Evolutionary conservation across 192 early-diverging fungal species (phyloP).

Genomic region (Entomortierella parvispora): DNA sequence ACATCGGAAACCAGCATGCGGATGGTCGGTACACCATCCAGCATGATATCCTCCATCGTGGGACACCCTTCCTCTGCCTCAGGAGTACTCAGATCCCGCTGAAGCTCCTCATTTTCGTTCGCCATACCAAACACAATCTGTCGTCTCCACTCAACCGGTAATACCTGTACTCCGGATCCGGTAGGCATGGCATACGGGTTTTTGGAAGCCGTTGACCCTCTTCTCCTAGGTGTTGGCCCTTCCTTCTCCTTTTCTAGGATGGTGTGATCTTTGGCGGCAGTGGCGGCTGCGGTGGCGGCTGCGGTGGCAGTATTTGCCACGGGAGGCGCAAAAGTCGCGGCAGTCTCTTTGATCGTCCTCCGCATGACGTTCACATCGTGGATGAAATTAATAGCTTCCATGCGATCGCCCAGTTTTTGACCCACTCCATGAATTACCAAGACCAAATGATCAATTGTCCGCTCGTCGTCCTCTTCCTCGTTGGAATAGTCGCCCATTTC

Average conservation of each 20-base stretch:
- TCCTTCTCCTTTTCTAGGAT: constrained; percentile 16
- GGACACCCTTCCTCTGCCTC: constrained; percentile 67
- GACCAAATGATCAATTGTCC: constrained; percentile 80
- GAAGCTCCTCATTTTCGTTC: constrained; percentile 62
- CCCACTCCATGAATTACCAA: constrained; percentile 91
- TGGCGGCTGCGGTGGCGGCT: too few relatives aligned
- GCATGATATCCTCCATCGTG: constrained; percentile 78
- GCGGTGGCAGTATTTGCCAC: constrained; percentile 26
- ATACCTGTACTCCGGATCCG: constrained; percentile 73
- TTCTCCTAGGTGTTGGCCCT: constrained; percentile 1
- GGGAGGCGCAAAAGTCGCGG: constrained; percentile 29
- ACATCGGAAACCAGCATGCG: constrained; percentile 86
- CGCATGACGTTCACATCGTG: constrained; percentile 78
- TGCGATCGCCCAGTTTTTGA: constrained; percentile 80
- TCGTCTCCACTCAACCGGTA: constrained; percentile 88
- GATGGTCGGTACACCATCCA: constrained; percentile 85
- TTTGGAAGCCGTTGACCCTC: constrained; percentile 19
- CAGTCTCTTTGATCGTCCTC: constrained; percentile 69
- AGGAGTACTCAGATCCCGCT: constrained; percentile 63
- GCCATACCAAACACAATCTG: constrained; percentile 82
- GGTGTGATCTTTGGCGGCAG: constrained; percentile 10
- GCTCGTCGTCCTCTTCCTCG: constrained; percentile 67
- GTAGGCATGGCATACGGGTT: constrained; percentile 22
- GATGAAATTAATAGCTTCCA: constrained; percentile 74
- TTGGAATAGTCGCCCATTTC: constrained; percentile 59